Percentiles rank a stretch among this genome's conserved stretches.
Evolutionary conservation across 345 rosid species (phyloP).

Genomic region (Eutrema japonicum): DNA sequence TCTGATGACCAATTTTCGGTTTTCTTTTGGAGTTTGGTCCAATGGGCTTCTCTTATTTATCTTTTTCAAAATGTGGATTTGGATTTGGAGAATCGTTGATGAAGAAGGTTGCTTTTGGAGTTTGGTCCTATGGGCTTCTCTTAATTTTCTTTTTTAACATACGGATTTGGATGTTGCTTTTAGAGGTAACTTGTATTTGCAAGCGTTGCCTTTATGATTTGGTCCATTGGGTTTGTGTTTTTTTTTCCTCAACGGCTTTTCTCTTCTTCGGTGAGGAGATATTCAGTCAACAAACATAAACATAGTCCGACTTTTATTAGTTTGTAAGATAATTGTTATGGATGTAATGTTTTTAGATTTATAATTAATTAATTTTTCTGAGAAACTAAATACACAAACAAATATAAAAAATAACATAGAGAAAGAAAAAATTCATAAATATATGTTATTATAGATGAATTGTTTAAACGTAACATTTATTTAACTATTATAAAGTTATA

Average conservation of each 20-base stretch:
- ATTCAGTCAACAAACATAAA: not conserved
- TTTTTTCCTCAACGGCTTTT: not conserved
- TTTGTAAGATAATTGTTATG: not conserved
- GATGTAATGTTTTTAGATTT: not conserved
- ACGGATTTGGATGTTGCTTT: not conserved
- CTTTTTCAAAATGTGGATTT: not conserved
- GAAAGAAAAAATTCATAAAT: too few relatives aligned
- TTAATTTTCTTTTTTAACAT: not conserved
- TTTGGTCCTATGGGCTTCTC: conserved; percentile 28
- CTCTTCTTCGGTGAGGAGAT: not conserved
- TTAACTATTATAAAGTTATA: too few relatives aligned
- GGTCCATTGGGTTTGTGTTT: conserved; percentile 8
- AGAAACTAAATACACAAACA: not conserved
- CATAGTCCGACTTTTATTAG: not conserved
- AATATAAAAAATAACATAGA: not conserved
- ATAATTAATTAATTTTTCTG: not conserved
- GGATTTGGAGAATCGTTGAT: not conserved
- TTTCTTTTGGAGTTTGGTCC: too few relatives aligned
- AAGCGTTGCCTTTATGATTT: not conserved
- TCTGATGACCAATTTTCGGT: too few relatives aligned
- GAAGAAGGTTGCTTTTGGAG: not conserved
- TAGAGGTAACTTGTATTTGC: not conserved
- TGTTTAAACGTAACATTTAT: too few relatives aligned
- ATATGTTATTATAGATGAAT: too few relatives aligned
- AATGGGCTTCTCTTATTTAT: not conserved